phyloP scores from a whole-genome alignment of 768 basidiomycete species.

The Suillus decipiens region DNA sequence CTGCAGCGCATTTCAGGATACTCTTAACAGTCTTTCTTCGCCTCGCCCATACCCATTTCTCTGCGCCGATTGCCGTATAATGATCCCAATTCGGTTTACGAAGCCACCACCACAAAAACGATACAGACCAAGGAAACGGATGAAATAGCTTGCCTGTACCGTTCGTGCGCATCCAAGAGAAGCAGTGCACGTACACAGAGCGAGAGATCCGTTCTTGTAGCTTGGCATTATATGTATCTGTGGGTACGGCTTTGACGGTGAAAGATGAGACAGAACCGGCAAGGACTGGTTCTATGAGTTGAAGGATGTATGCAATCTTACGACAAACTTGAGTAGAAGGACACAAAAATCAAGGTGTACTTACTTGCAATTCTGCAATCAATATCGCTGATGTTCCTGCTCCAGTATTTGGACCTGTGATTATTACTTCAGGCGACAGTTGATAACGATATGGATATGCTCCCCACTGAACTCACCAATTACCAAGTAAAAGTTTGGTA shows the following conservation, averaged over 20 bases:
- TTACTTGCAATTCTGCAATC: slow-evolving; percentile 29
- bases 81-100: slow-evolving; percentile 38
- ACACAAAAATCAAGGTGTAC: slow-evolving; percentile 4
- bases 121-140: slow-evolving; percentile 41
- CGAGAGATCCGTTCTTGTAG: slow-evolving; percentile 21
- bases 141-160: slow-evolving; percentile 38
- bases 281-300: slow-evolving; percentile 32
- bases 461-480: slow-evolving; percentile 20
- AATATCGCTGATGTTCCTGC: slow-evolving; percentile 22
- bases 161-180: slow-evolving; percentile 43
- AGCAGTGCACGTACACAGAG: slow-evolving; percentile 31
- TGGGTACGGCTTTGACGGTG: slow-evolving; percentile 22
- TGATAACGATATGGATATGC: background rate
- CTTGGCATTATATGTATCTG: slow-evolving; percentile 29
- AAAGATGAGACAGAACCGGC: slow-evolving; percentile 27
- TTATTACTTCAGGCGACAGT: background rate
- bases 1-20: slow-evolving; percentile 9
- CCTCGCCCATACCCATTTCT: slow-evolving; percentile 33
- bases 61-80: slow-evolving; percentile 38
- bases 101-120: slow-evolving; percentile 37
- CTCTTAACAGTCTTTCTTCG: slow-evolving; percentile 7
- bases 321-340: background rate
- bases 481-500: slow-evolving; percentile 38
- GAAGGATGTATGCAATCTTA: slow-evolving; percentile 31
- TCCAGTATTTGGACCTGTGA: slow-evolving; percentile 29